phyloP scores from a whole-genome alignment of 2,329 filamentous ascomycete species.

The Ophidiomyces ophidiicola region DNA sequence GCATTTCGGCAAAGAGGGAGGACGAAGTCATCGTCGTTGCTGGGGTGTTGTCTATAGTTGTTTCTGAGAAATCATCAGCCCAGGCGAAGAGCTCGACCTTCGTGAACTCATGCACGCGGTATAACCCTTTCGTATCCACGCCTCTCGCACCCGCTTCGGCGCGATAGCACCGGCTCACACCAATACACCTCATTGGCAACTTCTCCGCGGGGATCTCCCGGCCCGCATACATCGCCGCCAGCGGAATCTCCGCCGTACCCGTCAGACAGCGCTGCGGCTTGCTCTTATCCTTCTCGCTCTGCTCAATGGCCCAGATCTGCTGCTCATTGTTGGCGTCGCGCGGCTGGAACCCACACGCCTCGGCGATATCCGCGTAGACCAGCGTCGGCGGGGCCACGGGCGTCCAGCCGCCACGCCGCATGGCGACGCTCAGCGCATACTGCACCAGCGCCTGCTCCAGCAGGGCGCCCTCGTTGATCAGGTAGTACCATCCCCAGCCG shows the following conservation, averaged over 20 bases:
- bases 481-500: conserved; percentile 97
- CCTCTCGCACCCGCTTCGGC: conserved; percentile 88
- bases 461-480: conserved; percentile 79
- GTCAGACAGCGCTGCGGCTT: conserved; percentile 64
- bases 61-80: conserved; percentile 40
- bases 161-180: conserved; percentile 82
- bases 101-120: conserved; percentile 95
- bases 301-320: conserved; percentile 73
- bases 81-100: conserved; percentile 98
- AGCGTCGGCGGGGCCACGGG: conserved; percentile 75
- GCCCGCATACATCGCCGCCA: conserved; percentile 80
- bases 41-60: not conserved
- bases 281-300: conserved; percentile 47
- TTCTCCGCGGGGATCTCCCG: conserved; percentile 51
- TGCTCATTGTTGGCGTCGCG: conserved; percentile 82
- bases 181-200: conserved; percentile 68
- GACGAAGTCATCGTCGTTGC: conserved; percentile 19
- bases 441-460: conserved; percentile 90
- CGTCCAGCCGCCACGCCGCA: conserved; percentile 60
- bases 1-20: conserved; percentile 66
- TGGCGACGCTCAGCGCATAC: conserved; percentile 65
- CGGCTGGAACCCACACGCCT: conserved; percentile 88
- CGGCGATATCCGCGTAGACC: conserved; percentile 81
- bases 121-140: conserved; percentile 82
- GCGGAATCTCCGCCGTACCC: conserved; percentile 86